Conservation (phyloP, 495 filamentous ascomycete species). For the Hyaloscypha bicolor region DNA sequence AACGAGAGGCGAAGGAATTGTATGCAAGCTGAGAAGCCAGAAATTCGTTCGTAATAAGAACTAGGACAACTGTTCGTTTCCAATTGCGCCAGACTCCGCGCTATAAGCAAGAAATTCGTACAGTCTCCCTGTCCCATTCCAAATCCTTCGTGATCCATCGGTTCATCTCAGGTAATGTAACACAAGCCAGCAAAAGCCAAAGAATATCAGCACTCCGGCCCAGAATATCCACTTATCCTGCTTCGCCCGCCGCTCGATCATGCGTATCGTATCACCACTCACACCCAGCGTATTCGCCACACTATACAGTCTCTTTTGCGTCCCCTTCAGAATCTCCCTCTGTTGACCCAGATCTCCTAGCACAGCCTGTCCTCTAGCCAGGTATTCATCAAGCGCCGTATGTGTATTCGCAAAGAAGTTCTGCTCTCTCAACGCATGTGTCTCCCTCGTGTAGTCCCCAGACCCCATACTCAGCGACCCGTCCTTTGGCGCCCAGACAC, state of each 20-base stretch:
- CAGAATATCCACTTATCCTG: slow-evolving; percentile 99
- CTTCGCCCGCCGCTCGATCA: slow-evolving; percentile 87
- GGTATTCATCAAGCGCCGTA: slow-evolving; percentile 85
- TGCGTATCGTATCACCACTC: slow-evolving; percentile 93
- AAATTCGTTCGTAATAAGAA: background rate
- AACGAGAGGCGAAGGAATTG: background rate
- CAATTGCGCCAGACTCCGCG: slow-evolving; percentile 8
- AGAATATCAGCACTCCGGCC: slow-evolving; percentile 85
- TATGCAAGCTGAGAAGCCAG: background rate
- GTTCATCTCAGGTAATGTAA: slow-evolving; percentile 76
- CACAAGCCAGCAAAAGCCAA: slow-evolving; percentile 88
- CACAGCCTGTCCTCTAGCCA: slow-evolving; percentile 88
- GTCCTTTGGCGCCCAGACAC: slow-evolving; percentile 27
- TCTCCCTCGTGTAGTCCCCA: slow-evolving; percentile 68
- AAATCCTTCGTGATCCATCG: background rate
- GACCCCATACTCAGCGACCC: slow-evolving; percentile 40
- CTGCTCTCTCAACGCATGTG: slow-evolving; percentile 87
- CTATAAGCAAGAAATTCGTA: slow-evolving; percentile 8
- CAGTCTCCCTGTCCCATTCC: background rate
- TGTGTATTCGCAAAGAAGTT: slow-evolving; percentile 80
- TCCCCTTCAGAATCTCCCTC: slow-evolving; percentile 91
- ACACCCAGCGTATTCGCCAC: slow-evolving; percentile 93
- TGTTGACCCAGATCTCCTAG: slow-evolving; percentile 88
- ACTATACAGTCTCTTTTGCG: slow-evolving; percentile 85
- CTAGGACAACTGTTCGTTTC: background rate